phyloP scores from a whole-genome alignment of 768 basidiomycete species.

The Sutorius australiensis region DNA sequence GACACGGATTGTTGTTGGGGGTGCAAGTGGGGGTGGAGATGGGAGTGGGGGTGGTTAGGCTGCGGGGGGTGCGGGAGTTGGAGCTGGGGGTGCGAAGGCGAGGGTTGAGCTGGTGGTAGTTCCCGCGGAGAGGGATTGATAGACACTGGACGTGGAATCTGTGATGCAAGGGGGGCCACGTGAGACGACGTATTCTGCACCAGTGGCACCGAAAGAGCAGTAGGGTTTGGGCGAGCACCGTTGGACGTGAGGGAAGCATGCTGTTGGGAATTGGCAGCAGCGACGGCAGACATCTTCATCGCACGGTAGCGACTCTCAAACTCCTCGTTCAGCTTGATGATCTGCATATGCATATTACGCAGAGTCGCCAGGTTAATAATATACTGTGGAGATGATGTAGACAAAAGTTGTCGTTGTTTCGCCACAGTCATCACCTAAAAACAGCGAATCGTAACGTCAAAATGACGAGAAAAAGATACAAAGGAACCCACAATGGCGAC shows the following conservation, averaged over 20 bases:
- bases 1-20: slow-evolving; percentile 4
- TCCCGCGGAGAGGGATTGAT: slow-evolving; percentile 24
- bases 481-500: slow-evolving; percentile 49
- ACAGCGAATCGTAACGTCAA: slow-evolving; percentile 7
- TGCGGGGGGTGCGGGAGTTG: slow-evolving; percentile 7
- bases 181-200: slow-evolving; percentile 17
- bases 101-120: slow-evolving; percentile 3
- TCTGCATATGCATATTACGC: slow-evolving; percentile 42
- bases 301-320: slow-evolving; percentile 32
- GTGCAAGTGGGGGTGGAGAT: slow-evolving; percentile 5
- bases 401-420: slow-evolving; percentile 30
- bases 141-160: slow-evolving; percentile 30
- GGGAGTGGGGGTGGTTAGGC: slow-evolving; percentile 3
- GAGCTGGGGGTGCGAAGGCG: slow-evolving; percentile 10
- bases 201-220: slow-evolving; percentile 16
- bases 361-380: slow-evolving; percentile 37
- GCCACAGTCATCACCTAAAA: slow-evolving; percentile 42
- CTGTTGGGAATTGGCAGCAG: slow-evolving; percentile 5
- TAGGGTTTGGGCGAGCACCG: slow-evolving; percentile 1
- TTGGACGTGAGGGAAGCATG: not conserved
- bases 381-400: slow-evolving; percentile 26
- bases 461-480: slow-evolving; percentile 9
- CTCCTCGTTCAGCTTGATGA: slow-evolving; percentile 39
- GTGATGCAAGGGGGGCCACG: slow-evolving; percentile 21
- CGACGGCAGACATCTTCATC: slow-evolving; percentile 16